A percentile compares a stretch with the other conserved stretches of the same genome.
These are phyloP conservation scores for Trichoderma arundinaceum DNA, from an alignment of 2,329 filamentous ascomycete species.

Conservation along the genomic window DNA sequence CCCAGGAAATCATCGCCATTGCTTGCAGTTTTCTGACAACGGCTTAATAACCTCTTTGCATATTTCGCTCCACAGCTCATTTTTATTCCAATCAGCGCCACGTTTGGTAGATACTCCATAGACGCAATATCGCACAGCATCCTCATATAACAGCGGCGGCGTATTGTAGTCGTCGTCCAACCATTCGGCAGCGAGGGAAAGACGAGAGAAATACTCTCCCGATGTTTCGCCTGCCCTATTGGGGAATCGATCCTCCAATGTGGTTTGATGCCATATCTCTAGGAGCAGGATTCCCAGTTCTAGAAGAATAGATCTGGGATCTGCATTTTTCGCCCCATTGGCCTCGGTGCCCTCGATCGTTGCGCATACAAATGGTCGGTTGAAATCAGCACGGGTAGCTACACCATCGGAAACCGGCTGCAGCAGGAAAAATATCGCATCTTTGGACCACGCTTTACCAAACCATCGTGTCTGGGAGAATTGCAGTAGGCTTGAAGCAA, in stretches of 20 bases:
- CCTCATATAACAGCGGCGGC: neutral
- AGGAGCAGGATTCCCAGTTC: slow-evolving; percentile 28
- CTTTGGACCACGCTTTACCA: slow-evolving; percentile 20
- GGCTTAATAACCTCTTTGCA: slow-evolving; percentile 25
- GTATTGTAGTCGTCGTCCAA: slow-evolving; percentile 13
- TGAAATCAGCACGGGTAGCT: slow-evolving; percentile 2
- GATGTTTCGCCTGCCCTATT: neutral
- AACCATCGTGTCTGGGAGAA: slow-evolving; percentile 22
- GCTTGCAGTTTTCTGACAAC: slow-evolving; percentile 24
- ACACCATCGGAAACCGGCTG: neutral
- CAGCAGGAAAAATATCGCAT: slow-evolving; percentile 13
- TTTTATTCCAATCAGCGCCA: slow-evolving; percentile 10
- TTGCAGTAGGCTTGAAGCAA: slow-evolving; percentile 26
- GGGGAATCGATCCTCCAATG: neutral
- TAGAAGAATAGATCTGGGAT: slow-evolving; percentile 15
- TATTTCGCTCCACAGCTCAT: slow-evolving; percentile 22
- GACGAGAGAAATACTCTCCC: neutral
- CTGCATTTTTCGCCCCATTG: neutral
- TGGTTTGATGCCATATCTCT: slow-evolving; percentile 23
- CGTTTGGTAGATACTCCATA: neutral
- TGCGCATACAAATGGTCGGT: slow-evolving; percentile 19
- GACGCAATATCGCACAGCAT: slow-evolving; percentile 24
- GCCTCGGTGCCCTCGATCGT: neutral
- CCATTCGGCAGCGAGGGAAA: slow-evolving; percentile 13
- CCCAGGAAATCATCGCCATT: neutral